A percentile compares a stretch with the other conserved stretches of the same genome.
These are phyloP conservation scores for Sclerotiophoma versabilis DNA, from an alignment of 2,329 filamentous ascomycete species.

Conservation along the genomic window DNA sequence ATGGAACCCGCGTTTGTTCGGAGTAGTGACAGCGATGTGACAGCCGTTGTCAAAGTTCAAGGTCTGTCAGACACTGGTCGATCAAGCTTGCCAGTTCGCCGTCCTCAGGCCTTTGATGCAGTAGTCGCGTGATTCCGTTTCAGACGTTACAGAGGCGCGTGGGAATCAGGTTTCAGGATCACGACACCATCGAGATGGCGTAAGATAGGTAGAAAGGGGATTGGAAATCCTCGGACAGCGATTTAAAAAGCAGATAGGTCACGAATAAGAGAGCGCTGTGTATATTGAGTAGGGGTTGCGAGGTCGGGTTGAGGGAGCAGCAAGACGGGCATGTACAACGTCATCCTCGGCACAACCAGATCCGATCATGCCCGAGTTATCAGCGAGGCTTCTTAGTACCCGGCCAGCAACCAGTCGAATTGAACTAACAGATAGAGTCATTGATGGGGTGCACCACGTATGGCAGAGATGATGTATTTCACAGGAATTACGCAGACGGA, in stretches of 20 bases:
- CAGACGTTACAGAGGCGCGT: conserved; percentile 11
- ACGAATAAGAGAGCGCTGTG: not conserved
- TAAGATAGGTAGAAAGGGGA: not conserved
- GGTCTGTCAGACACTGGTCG: conserved; percentile 1
- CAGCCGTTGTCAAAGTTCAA: conserved; percentile 7
- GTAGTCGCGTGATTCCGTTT: conserved; percentile 2
- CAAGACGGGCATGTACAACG: conserved; percentile 12
- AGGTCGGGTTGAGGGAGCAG: conserved; percentile 4
- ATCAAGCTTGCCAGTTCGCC: not conserved
- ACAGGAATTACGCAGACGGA: too few species aligned
- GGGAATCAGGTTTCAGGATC: conserved; percentile 6
- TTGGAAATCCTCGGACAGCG: not conserved
- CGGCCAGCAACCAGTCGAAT: too few species aligned
- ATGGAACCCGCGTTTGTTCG: not conserved
- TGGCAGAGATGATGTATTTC: too few species aligned
- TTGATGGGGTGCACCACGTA: too few species aligned
- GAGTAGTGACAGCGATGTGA: conserved; percentile 10
- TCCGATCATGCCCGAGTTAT: conserved; percentile 11
- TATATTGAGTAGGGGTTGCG: not conserved
- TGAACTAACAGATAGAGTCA: too few species aligned
- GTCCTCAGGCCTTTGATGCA: conserved; percentile 4
- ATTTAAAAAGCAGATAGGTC: not conserved
- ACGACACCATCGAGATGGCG: conserved; percentile 5
- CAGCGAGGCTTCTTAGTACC: conserved; percentile 5
- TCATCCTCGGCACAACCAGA: conserved; percentile 16